phyloP scores from a whole-genome alignment of 108 stramenopile species.

The Skeletonema menzelii region DNA sequence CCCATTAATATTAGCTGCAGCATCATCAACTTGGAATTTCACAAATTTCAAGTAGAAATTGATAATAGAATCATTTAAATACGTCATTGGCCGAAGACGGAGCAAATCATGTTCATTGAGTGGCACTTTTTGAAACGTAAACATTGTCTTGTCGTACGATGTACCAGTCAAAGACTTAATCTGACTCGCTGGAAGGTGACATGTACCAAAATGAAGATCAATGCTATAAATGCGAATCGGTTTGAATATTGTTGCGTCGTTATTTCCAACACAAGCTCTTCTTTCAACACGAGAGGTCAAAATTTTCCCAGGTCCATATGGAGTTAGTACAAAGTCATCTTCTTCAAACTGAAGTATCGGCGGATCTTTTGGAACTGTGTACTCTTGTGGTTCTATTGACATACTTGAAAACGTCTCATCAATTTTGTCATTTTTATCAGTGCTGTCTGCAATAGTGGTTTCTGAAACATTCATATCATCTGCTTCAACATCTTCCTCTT shows the following conservation, averaged over 20 bases:
- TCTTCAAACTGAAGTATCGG: constrained; percentile 4
- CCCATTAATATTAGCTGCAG: background rate
- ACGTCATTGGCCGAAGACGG: constrained; percentile 38
- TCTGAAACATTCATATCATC: background rate
- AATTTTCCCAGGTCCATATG: constrained; percentile 37
- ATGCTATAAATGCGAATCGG: constrained; percentile 28
- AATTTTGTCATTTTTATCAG: background rate
- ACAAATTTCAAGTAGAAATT: constrained; percentile 46
- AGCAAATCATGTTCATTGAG: constrained; percentile 35
- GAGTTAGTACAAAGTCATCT: constrained; percentile 38
- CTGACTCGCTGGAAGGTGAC: constrained; percentile 28
- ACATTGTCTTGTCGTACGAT: constrained; percentile 14
- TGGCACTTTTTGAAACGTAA: constrained; percentile 27
- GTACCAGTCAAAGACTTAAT: constrained; percentile 25
- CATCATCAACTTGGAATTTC: constrained; percentile 1
- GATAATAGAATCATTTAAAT: constrained; percentile 46
- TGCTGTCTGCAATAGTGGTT: background rate
- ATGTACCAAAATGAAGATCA: constrained; percentile 27
- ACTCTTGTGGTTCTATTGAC: background rate
- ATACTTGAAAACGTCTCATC: constrained; percentile 6
- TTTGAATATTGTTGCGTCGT: constrained; percentile 20
- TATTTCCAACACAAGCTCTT: background rate
- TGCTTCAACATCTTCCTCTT: constrained; percentile 15
- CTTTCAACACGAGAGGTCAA: constrained; percentile 24
- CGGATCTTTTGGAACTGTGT: constrained; percentile 22